phyloP scores from a whole-genome alignment of 495 filamentous ascomycete species.

The Jackrogersella minutella region DNA sequence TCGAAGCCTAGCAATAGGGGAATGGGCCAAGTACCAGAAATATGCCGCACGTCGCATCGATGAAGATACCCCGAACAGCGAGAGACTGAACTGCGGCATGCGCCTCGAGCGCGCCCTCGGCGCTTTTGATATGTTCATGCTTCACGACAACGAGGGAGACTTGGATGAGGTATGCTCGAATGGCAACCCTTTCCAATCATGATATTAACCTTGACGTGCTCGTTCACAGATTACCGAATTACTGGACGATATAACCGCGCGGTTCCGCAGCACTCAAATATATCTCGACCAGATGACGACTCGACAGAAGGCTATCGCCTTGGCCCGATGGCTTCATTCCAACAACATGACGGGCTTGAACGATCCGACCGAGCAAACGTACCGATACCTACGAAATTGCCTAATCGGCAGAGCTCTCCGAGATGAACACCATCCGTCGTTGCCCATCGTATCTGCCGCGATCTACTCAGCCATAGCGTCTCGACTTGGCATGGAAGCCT shows the following conservation, averaged over 20 bases:
- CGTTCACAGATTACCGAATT: conserved; percentile 60
- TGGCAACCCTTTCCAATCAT: neutral
- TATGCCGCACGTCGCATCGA: conserved; percentile 56
- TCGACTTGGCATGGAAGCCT: conserved; percentile 72
- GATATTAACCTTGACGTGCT: conserved; percentile 20
- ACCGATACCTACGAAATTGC: conserved; percentile 82
- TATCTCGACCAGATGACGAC: conserved; percentile 61
- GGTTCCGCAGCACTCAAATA: conserved; percentile 59
- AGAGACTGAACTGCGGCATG: conserved; percentile 45
- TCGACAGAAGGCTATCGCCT: conserved; percentile 69
- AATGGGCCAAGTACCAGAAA: conserved; percentile 68
- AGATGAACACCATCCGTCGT: conserved; percentile 70
- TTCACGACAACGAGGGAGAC: conserved; percentile 73
- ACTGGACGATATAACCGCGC: conserved; percentile 68
- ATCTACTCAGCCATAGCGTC: conserved; percentile 56
- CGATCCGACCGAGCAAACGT: conserved; percentile 61
- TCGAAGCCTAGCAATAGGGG: conserved; percentile 75
- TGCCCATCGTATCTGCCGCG: conserved; percentile 79
- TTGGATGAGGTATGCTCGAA: conserved; percentile 68
- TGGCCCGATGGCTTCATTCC: conserved; percentile 70
- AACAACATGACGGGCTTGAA: conserved; percentile 75
- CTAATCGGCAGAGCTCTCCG: conserved; percentile 82
- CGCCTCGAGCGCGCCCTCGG: conserved; percentile 78
- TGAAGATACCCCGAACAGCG: conserved; percentile 38
- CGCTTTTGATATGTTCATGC: conserved; percentile 87